Percentiles rank a stretch among this genome's conserved stretches.
These are phyloP conservation scores for Ceriops zippeliana DNA, from an alignment of 345 rosid genomes.

Conservation along the genomic window DNA sequence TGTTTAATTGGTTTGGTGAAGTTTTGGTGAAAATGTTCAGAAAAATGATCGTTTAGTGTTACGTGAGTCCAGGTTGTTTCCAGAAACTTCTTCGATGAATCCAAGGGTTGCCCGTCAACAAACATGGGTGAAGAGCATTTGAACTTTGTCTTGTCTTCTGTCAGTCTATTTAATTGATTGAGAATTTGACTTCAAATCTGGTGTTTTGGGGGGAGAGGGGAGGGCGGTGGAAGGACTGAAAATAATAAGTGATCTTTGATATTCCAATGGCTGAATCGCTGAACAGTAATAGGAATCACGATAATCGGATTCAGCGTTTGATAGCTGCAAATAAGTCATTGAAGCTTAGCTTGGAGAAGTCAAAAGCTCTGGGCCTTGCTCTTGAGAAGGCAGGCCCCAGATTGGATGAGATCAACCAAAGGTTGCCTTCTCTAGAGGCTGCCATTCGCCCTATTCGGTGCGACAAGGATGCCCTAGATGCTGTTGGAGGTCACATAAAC, in stretches of 20 bases:
- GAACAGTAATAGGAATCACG: constrained; percentile 11
- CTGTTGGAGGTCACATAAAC: constrained; percentile 90
- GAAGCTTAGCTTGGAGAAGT: constrained; percentile 75
- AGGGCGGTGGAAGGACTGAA: not conserved
- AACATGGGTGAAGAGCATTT: not conserved
- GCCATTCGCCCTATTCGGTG: constrained; percentile 92
- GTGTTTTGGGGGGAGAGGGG: not conserved
- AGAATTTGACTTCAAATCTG: constrained; percentile 12
- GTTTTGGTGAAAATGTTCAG: not conserved
- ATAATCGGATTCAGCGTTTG: constrained; percentile 42
- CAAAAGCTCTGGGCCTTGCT: constrained; percentile 54
- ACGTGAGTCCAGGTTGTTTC: constrained; percentile 32
- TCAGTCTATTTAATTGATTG: not conserved
- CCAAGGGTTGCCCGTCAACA: not conserved
- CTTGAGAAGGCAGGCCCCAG: constrained; percentile 68
- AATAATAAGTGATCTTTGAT: constrained; percentile 22
- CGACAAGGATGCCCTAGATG: constrained; percentile 74
- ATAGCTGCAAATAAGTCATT: constrained; percentile 63
- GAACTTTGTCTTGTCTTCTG: not conserved
- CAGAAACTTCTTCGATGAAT: constrained; percentile 8
- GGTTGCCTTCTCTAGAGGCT: constrained; percentile 73
- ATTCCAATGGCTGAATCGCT: constrained; percentile 45
- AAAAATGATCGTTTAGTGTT: constrained; percentile 26
- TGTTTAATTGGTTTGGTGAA: constrained; percentile 29
- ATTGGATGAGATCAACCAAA: constrained; percentile 67